A percentile compares a stretch with the other conserved stretches of the same genome.
Evolutionary conservation across 768 basidiomycete genomes (phyloP).

Genomic region (Tylopilus rubrobrunneus): DNA sequence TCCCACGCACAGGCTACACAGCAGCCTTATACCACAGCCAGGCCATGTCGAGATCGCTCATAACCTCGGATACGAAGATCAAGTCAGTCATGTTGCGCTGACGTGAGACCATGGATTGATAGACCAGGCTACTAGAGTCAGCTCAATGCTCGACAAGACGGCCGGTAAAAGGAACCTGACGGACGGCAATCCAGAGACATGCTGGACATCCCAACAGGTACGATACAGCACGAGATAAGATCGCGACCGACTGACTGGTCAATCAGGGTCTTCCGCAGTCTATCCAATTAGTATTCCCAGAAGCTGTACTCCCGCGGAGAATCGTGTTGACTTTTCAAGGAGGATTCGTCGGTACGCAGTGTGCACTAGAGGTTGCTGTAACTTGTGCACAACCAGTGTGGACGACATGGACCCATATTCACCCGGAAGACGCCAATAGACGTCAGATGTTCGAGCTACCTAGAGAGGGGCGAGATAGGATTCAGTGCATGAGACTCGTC

Average conservation of each 20-base stretch:
- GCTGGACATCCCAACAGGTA: conserved; percentile 83
- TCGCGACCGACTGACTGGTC: conserved; percentile 6
- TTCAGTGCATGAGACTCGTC: conserved; percentile 55
- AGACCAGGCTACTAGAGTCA: conserved; percentile 49
- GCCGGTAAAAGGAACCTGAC: conserved; percentile 66
- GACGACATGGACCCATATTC: conserved; percentile 52
- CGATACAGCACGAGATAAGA: conserved; percentile 3
- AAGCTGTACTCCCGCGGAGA: conserved; percentile 50
- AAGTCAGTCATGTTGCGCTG: conserved; percentile 40
- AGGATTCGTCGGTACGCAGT: conserved; percentile 75
- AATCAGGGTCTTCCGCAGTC: conserved; percentile 74
- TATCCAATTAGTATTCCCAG: conserved; percentile 59
- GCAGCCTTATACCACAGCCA: neutral
- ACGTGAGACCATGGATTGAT: conserved; percentile 1
- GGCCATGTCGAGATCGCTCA: conserved; percentile 10
- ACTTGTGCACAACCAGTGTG: conserved; percentile 40
- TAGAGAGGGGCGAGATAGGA: conserved; percentile 14
- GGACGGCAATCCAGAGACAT: conserved; percentile 72
- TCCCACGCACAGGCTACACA: conserved; percentile 17
- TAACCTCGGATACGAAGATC: conserved; percentile 23
- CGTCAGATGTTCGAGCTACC: conserved; percentile 61
- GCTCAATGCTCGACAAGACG: conserved; percentile 73
- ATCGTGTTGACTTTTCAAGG: conserved; percentile 77
- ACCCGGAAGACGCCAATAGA: conserved; percentile 78
- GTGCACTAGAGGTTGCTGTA: conserved; percentile 42